These are phyloP conservation scores for Sporothrix dimorphospora DNA, from an alignment of 2,329 filamentous ascomycete species.

Conservation along the genomic window DNA sequence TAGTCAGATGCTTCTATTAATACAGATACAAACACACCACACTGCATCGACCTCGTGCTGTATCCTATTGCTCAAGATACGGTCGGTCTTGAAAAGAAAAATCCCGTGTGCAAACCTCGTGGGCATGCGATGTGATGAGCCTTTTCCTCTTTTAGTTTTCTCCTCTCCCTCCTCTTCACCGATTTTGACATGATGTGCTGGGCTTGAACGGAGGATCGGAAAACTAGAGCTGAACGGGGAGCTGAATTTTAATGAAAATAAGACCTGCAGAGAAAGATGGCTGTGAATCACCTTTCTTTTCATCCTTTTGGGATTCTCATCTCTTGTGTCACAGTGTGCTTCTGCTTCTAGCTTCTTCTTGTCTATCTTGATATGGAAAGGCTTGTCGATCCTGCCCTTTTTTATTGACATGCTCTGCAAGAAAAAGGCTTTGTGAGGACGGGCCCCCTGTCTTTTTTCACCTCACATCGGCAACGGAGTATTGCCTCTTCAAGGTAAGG, in stretches of 20 bases:
- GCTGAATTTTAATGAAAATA: neutral
- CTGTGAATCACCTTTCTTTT: neutral
- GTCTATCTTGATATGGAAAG: neutral
- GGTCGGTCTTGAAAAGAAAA: neutral
- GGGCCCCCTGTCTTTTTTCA: neutral
- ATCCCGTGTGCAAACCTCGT: neutral
- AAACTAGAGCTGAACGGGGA: neutral
- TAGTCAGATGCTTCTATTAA: neutral
- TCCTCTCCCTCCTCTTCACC: neutral
- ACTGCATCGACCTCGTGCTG: neutral
- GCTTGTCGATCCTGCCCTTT: neutral
- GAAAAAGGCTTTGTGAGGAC: neutral
- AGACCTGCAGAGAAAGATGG: neutral
- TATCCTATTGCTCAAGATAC: constrained; percentile 7
- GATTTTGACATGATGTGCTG: neutral
- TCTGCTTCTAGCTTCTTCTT: neutral
- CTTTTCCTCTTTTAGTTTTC: neutral
- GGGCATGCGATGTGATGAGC: neutral
- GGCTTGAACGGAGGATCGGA: neutral
- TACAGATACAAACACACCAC: neutral
- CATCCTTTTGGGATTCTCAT: neutral
- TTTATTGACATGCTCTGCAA: neutral
- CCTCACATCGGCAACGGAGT: constrained; percentile 10
- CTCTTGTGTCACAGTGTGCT: no score
- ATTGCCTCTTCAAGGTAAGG: constrained; percentile 15